Percentiles rank a stretch among this genome's conserved stretches.
phyloP scores from a whole-genome alignment of 2,329 filamentous ascomycete species.

The Orbilia oligospora region DNA sequence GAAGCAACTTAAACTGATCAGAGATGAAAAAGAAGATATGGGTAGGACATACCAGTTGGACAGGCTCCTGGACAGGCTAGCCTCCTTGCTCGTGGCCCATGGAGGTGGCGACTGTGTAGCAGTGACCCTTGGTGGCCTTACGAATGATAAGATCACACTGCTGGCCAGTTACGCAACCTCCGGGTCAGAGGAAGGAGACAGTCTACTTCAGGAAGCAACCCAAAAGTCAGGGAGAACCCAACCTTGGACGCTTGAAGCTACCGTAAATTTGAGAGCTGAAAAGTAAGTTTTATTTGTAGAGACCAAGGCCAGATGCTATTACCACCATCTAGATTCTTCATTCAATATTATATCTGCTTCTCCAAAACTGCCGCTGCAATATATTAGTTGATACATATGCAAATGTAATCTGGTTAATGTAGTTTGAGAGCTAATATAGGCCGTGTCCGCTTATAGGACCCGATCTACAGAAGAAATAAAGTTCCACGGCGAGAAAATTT shows the following conservation, averaged over 20 bases:
- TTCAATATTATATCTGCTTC: no score
- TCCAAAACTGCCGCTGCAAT: no score
- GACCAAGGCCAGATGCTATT: no score
- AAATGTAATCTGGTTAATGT: no score
- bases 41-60: neutral
- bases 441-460: neutral
- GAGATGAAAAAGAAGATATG: neutral
- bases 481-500: neutral
- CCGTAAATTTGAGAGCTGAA: neutral
- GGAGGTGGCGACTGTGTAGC: conserved; percentile 25
- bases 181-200: no score
- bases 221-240: neutral
- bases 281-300: neutral
- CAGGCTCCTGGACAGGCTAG: neutral
- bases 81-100: conserved; percentile 6
- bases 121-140: neutral
- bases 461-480: neutral
- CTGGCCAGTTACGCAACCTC: neutral
- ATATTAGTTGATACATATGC: no score
- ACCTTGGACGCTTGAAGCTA: neutral
- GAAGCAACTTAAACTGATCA: no score
- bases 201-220: no score
- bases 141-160: conserved; percentile 11
- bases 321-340: no score
- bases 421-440: no score